These are phyloP conservation scores for Rhododendron vialii DNA, from an alignment of 148 eudicot species.

Conservation along the genomic window DNA sequence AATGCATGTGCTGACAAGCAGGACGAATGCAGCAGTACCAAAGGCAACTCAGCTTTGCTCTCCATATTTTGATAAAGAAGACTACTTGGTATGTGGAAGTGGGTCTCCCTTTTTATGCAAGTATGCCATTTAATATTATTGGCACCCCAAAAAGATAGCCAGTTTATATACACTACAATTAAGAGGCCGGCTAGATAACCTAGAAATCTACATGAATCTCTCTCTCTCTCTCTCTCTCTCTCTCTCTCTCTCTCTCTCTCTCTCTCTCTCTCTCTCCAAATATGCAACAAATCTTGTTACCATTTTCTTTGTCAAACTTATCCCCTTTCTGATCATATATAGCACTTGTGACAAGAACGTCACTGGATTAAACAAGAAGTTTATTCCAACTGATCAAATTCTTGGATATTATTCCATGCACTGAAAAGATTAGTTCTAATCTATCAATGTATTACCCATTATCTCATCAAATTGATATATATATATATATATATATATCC, in stretches of 20 bases:
- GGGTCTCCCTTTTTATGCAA: conserved; percentile 16
- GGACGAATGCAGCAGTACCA: conserved; percentile 53
- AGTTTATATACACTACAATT: not conserved
- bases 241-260: not conserved
- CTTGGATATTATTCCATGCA: not conserved
- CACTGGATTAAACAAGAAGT: not conserved
- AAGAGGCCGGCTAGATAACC: conserved; percentile 5
- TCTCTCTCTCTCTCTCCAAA: not conserved
- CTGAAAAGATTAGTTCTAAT: not conserved
- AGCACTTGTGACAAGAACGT: not conserved
- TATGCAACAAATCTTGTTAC: conserved; percentile 1
- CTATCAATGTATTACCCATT: not conserved
- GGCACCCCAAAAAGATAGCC: not conserved
- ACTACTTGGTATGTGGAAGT: conserved; percentile 23
- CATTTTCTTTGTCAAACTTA: conserved; percentile 8
- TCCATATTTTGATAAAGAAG: conserved; percentile 16
- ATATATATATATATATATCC: no score
- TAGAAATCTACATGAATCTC: conserved; percentile 6
- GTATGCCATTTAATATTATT: not conserved
- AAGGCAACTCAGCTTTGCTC: conserved; percentile 57
- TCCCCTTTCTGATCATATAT: not conserved
- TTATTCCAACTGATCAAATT: not conserved
- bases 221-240: no score
- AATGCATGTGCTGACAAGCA: conserved; percentile 85
- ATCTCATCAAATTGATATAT: not conserved